Evolutionary conservation across 495 filamentous ascomycete genomes (phyloP).

Genomic region (Aspergillus ostianus): DNA sequence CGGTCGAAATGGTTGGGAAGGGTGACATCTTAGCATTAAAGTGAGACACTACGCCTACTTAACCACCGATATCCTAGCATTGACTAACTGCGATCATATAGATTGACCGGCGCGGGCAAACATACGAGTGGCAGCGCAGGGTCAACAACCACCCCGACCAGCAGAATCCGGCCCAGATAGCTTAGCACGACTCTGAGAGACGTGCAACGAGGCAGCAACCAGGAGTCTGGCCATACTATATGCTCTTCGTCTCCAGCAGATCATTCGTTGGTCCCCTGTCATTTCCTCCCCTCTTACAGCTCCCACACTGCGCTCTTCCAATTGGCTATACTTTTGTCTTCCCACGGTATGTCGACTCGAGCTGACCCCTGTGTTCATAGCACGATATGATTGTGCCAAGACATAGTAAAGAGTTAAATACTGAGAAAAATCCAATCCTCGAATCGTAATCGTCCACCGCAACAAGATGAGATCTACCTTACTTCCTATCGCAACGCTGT

Average conservation of each 20-base stretch:
- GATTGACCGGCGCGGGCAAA: too few relatives aligned
- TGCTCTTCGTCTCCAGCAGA: slow-evolving; percentile 17
- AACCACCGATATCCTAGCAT: too few relatives aligned
- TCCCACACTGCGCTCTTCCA: neutral
- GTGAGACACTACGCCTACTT: slow-evolving; percentile 28
- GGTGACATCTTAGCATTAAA: slow-evolving; percentile 84
- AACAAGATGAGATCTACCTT: too few relatives aligned
- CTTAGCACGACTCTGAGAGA: slow-evolving; percentile 20
- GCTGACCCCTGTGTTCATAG: slow-evolving; percentile 1
- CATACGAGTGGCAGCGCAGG: slow-evolving; percentile 10
- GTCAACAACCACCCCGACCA: slow-evolving; percentile 11
- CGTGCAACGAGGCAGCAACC: slow-evolving; percentile 23
- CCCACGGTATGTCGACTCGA: too few relatives aligned
- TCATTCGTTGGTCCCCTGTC: slow-evolving; percentile 15
- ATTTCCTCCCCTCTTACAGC: neutral
- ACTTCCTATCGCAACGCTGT: too few relatives aligned
- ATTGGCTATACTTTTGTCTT: too few relatives aligned
- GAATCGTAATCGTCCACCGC: too few relatives aligned
- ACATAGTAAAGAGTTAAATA: too few relatives aligned
- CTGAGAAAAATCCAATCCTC: too few relatives aligned
- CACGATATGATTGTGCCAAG: slow-evolving; percentile 18
- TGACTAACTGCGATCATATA: too few relatives aligned
- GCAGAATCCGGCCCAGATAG: slow-evolving; percentile 5
- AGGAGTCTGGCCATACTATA: slow-evolving; percentile 22
- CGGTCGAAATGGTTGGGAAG: slow-evolving; percentile 60